A percentile compares a stretch with the other conserved stretches of the same genome.
phyloP scores from a whole-genome alignment of 495 filamentous ascomycete species.

The Penicillium paxilli region DNA sequence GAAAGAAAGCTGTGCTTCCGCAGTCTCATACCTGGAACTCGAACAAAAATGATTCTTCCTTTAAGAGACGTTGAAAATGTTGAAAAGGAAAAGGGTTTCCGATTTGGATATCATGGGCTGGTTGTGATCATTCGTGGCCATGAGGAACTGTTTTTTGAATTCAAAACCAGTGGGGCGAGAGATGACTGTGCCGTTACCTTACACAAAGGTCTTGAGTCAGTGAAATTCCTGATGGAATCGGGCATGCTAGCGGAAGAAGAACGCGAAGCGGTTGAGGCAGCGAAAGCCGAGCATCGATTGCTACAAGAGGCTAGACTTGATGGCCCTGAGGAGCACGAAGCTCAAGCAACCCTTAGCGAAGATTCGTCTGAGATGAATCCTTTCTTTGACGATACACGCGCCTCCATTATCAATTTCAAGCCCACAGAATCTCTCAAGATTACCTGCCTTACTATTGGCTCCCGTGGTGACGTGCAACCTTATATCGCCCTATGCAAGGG shows the following conservation, averaged over 20 bases:
- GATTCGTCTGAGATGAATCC: constrained; percentile 54
- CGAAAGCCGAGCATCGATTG: constrained; percentile 78
- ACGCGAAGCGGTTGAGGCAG: constrained; percentile 69
- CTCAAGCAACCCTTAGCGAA: constrained; percentile 36
- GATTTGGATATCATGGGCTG: constrained; percentile 87
- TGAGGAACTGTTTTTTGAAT: constrained; percentile 97
- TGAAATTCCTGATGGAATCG: constrained; percentile 71
- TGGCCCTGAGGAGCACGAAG: constrained; percentile 56
- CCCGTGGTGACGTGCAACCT: constrained; percentile 92
- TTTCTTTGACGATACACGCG: constrained; percentile 90
- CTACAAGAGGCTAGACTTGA: constrained; percentile 75
- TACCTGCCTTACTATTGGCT: constrained; percentile 94
- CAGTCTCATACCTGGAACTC: constrained; percentile 83
- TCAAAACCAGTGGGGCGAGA: constrained; percentile 68
- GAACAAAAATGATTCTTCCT: constrained; percentile 91
- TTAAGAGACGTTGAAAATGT: constrained; percentile 92
- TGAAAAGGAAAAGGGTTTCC: constrained; percentile 92
- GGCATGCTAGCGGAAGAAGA: constrained; percentile 68
- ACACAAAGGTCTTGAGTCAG: constrained; percentile 70
- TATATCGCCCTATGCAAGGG: constrained; percentile 97
- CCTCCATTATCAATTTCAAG: constrained; percentile 94
- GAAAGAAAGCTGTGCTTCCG: constrained; percentile 91
- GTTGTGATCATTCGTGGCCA: constrained; percentile 91
- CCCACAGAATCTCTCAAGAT: constrained; percentile 79
- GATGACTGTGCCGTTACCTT: constrained; percentile 89